Percentiles rank a stretch among this genome's conserved stretches.
Conservation (phyloP, 371 early-diverging fungal species). For the Actinomortierella ambigua region DNA sequence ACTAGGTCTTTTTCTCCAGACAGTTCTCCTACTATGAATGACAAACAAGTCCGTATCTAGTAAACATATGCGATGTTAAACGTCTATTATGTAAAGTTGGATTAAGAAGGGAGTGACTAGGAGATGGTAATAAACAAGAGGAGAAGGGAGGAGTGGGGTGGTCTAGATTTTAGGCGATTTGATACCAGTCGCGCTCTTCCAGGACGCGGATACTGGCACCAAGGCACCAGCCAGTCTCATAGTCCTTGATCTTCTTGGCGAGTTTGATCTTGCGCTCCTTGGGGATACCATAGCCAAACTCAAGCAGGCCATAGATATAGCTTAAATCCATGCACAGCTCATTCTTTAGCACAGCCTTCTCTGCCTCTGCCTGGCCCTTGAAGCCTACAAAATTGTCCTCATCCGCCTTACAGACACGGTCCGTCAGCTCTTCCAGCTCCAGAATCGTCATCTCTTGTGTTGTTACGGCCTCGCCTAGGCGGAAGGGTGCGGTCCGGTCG, state of each 20-base stretch:
- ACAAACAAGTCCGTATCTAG: too few species aligned
- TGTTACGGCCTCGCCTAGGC: conserved; percentile 54
- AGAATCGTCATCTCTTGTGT: conserved; percentile 62
- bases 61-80: not conserved
- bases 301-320: conserved; percentile 82
- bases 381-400: conserved; percentile 45
- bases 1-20: too few species aligned
- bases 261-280: conserved; percentile 73
- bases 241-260: conserved; percentile 88
- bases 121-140: too few species aligned
- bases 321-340: conserved; percentile 89
- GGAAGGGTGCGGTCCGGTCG: conserved; percentile 81
- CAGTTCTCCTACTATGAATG: too few species aligned
- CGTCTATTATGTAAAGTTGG: not conserved
- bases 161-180: not conserved
- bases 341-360: conserved; percentile 54
- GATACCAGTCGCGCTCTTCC: conserved; percentile 54
- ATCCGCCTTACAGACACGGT: conserved; percentile 70
- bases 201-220: conserved; percentile 89
- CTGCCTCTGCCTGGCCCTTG: conserved; percentile 38
- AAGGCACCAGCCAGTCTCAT: conserved; percentile 96
- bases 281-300: conserved; percentile 83
- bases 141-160: too few species aligned
- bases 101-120: not conserved
- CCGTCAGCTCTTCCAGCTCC: conserved; percentile 68